Conservation (phyloP, 2,329 filamentous ascomycete species). For the Graphilbum fragrans region DNA sequence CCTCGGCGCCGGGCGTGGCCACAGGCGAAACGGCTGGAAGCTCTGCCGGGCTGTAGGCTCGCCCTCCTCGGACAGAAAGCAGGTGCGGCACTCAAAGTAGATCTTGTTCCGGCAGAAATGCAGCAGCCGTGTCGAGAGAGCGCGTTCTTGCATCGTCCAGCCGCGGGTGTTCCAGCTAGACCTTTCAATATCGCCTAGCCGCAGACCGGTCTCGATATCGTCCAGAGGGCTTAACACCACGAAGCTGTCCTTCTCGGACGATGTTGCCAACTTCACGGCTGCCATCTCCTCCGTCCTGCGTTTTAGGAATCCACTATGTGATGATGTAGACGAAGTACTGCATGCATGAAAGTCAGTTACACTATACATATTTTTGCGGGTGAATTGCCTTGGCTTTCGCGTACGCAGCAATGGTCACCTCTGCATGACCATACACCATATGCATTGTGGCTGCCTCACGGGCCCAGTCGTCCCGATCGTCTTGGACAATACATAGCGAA, state of each 20-base stretch:
- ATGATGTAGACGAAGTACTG: background rate
- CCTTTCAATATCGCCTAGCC: background rate
- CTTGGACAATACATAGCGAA: slow-evolving; percentile 9
- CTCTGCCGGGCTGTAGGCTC: background rate
- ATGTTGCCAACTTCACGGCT: background rate
- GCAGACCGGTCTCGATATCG: background rate
- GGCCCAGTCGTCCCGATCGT: slow-evolving; percentile 2
- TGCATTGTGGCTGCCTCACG: slow-evolving; percentile 9
- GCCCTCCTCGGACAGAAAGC: background rate
- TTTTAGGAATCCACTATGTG: background rate
- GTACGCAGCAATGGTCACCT: slow-evolving; percentile 5
- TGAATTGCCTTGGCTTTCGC: background rate
- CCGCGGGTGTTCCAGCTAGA: slow-evolving; percentile 7
- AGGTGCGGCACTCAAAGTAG: background rate
- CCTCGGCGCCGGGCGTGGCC: background rate
- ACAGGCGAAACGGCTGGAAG: background rate
- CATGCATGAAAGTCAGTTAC: background rate
- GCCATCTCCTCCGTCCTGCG: background rate
- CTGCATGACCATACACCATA: slow-evolving; percentile 9
- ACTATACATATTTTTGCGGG: background rate
- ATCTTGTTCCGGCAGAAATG: background rate
- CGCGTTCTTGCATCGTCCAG: slow-evolving; percentile 11
- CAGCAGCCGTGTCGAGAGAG: slow-evolving; percentile 1
- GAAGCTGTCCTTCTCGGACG: background rate
- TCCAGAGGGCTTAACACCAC: background rate